Evolutionary conservation across 164 flowering plant genomes (phyloP).

Genomic region (Chimonanthus praecox): DNA sequence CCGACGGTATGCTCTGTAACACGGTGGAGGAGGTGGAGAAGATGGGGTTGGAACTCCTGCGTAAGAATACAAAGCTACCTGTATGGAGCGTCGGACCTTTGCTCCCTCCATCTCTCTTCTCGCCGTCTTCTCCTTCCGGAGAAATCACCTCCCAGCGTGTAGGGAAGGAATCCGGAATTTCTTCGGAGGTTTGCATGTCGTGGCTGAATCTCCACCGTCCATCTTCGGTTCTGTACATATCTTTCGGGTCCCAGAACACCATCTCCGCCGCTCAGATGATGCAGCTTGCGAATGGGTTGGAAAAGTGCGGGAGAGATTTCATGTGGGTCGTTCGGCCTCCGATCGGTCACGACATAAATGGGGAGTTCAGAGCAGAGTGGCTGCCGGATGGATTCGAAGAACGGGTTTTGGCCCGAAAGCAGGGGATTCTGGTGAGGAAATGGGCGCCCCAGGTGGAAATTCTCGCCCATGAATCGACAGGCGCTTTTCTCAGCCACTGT

Average conservation of each 20-base stretch:
- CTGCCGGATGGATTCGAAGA: slow-evolving; percentile 18
- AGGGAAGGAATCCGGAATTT: slow-evolving; percentile 4
- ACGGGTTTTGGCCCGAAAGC: slow-evolving; percentile 7
- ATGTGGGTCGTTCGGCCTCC: slow-evolving; percentile 28
- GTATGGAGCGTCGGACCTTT: slow-evolving; percentile 29
- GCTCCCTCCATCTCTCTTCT: background rate
- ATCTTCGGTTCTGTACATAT: slow-evolving; percentile 12
- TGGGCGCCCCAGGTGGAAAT: slow-evolving; percentile 19
- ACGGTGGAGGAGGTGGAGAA: slow-evolving; percentile 45
- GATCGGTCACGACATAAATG: slow-evolving; percentile 15
- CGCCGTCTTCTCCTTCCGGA: background rate
- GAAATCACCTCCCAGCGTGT: background rate
- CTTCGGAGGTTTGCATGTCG: background rate
- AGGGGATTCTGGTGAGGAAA: slow-evolving; percentile 9
- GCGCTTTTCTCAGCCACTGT: slow-evolving; percentile 19
- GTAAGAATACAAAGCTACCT: slow-evolving; percentile 16
- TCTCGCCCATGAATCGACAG: slow-evolving; percentile 11
- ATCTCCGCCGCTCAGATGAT: slow-evolving; percentile 24
- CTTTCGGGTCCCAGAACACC: slow-evolving; percentile 26
- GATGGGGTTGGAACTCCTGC: slow-evolving; percentile 31
- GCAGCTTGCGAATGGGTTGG: slow-evolving; percentile 21
- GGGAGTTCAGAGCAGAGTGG: slow-evolving; percentile 19
- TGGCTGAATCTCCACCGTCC: slow-evolving; percentile 15
- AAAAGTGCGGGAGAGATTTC: slow-evolving; percentile 12
- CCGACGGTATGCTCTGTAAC: slow-evolving; percentile 22